Conservation (phyloP, 345 rosid species). For the Populus pruinosa region DNA sequence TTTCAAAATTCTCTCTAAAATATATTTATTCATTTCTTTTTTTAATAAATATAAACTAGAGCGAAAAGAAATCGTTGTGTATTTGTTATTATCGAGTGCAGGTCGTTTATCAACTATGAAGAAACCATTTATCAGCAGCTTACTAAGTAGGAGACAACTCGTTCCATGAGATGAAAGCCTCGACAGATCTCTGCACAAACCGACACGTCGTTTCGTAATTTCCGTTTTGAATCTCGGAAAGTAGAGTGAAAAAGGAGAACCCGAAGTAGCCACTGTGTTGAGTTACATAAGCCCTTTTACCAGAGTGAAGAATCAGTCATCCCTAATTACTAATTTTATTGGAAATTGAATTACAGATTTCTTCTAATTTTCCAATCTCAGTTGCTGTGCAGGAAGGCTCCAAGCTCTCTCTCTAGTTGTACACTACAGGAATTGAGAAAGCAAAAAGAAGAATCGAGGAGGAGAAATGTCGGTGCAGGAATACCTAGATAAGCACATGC, state of each 20-base stretch:
- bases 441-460: conserved; percentile 2
- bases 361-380: not conserved
- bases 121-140: too few species aligned
- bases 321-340: too few species aligned
- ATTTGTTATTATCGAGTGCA: too few species aligned
- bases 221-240: not conserved
- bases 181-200: not conserved
- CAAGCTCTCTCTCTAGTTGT: not conserved
- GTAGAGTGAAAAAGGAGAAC: not conserved
- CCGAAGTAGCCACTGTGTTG: not conserved
- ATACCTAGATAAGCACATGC: conserved; percentile 83
- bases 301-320: not conserved
- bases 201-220: not conserved
- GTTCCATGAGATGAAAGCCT: too few species aligned
- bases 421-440: not conserved
- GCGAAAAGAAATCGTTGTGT: too few species aligned
- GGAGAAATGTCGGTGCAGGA: conserved; percentile 87
- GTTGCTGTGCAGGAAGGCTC: not conserved
- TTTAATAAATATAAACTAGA: too few species aligned
- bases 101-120: too few species aligned
- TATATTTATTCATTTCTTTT: too few species aligned
- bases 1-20: too few species aligned
- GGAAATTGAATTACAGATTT: not conserved
- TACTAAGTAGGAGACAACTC: too few species aligned
- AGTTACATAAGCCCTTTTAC: not conserved